Conservation (phyloP, 2,329 filamentous ascomycete species). For the Alternaria postmessia region DNA sequence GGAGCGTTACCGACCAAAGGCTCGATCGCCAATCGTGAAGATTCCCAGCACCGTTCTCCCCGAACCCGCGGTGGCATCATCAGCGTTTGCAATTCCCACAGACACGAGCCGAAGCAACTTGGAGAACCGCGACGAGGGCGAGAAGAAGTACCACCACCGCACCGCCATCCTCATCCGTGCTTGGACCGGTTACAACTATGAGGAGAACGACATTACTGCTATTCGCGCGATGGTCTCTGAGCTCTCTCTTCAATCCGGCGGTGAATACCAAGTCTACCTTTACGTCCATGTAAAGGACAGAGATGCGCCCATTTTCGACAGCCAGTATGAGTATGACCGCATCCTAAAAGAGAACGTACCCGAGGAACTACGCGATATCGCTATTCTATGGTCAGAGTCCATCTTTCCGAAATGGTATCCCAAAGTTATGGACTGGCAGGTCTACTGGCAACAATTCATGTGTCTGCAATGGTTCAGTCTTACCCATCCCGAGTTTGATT, state of each 20-base stretch:
- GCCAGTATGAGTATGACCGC: conserved; percentile 65
- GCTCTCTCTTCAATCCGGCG: conserved; percentile 56
- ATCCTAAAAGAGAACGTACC: conserved; percentile 71
- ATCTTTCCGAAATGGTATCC: conserved; percentile 60
- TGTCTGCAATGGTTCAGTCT: conserved; percentile 78
- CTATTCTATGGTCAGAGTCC: conserved; percentile 75
- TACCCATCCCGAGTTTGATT: conserved; percentile 81
- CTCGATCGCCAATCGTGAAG: conserved; percentile 51
- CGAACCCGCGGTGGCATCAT: conserved; percentile 34
- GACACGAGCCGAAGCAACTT: conserved; percentile 40
- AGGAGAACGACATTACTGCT: conserved; percentile 56
- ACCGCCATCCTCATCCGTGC: conserved; percentile 58
- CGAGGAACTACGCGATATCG: conserved; percentile 73
- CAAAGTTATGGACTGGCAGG: conserved; percentile 58
- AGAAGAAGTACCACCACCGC: conserved; percentile 52
- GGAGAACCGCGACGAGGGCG: conserved; percentile 29
- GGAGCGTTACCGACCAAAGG: conserved; percentile 62
- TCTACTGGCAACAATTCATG: conserved; percentile 69
- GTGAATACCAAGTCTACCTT: conserved; percentile 59
- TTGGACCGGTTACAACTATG: conserved; percentile 58
- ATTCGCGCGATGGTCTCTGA: conserved; percentile 58
- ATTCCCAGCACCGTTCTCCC: conserved; percentile 39
- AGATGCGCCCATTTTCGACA: conserved; percentile 66
- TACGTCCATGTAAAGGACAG: conserved; percentile 63
- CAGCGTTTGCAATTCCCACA: conserved; percentile 40